Base-by-base conservation (phyloP, 148 eudicot species). In the Amaranthus cruentus region DNA sequence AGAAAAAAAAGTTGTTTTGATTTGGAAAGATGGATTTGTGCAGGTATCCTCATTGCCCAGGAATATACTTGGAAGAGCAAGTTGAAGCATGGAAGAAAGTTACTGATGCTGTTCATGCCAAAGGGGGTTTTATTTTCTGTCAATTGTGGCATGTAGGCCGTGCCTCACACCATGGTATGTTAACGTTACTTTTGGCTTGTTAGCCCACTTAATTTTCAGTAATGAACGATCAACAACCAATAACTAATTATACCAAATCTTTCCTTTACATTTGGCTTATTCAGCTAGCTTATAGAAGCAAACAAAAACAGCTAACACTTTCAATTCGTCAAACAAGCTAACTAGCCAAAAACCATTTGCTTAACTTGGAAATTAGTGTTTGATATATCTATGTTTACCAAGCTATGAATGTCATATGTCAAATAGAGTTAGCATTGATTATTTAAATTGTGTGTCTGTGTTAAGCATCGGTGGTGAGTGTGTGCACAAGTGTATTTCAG, bases 101-200 rank as follows among this genome's bases (percentile, higher is more conserved):
- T 21, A 92, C 90, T 47, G 88, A 83, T 74, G 89, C 91, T 44
- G 91, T 89, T 51, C 98, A 93, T 73, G 84, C 82, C 68, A 87
- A 87, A 66, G 95, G 95, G 63, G 91, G 84, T 18, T 55, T 86
- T 63, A 73, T 93, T 18, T 89, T 88, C 79, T 91, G 95, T 71
- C 98, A 93, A 70, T 66, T 93, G 12, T 93, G 98, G 98, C 98
- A 93, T 62, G 91, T 87, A 6, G 98, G 98, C 56, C 87, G 98
- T 5, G 95, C 92, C 60, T 93, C 98, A 4, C 95, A 91, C 83
- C 79, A 49, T 50, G 90, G 97, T 93, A 75, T 21, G 44, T 38
- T 2, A 38, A 2, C 43, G 11, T 4, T 9, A 12, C 28, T 55
- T 42, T 49, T 54, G 7, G 43, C 8, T 63, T 5, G 2, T 62